Percentiles rank a stretch among this genome's conserved stretches.
These are phyloP conservation scores for Skeletonema costatum DNA, from an alignment of 108 stramenopile genomes.

Conservation along the genomic window DNA sequence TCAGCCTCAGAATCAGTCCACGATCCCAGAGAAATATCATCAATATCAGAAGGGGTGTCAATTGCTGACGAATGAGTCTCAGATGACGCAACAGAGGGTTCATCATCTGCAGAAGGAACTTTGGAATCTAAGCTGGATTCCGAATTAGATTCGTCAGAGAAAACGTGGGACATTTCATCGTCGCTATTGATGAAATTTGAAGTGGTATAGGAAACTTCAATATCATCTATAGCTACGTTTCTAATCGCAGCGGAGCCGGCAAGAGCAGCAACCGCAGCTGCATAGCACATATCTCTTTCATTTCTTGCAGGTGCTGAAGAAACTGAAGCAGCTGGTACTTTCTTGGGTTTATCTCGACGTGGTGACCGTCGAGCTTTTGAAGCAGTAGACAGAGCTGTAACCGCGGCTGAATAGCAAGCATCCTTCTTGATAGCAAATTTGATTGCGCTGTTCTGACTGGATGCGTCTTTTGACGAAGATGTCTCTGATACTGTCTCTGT, in stretches of 20 bases:
- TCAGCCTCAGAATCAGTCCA: constrained; percentile 32
- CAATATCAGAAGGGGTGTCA: constrained; percentile 47
- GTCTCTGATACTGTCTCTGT: neutral
- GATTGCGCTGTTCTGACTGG: neutral
- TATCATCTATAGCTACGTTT: neutral
- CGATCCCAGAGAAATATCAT: constrained; percentile 39
- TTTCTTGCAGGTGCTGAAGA: neutral
- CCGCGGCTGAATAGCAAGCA: constrained; percentile 1
- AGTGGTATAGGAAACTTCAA: neutral
- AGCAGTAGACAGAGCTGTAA: neutral
- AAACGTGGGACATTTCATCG: neutral
- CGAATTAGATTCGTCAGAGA: neutral
- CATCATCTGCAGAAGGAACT: neutral
- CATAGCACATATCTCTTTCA: constrained; percentile 11
- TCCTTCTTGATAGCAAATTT: constrained; percentile 18
- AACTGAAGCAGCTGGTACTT: neutral
- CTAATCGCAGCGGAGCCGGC: constrained; percentile 6
- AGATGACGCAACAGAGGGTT: constrained; percentile 2
- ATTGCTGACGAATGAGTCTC: constrained; percentile 44
- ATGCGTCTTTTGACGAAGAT: neutral
- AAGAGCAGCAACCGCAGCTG: constrained; percentile 23
- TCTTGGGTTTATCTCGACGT: neutral
- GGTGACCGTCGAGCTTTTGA: neutral
- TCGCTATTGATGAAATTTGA: neutral
- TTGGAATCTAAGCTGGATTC: neutral